Percentiles rank a stretch among this genome's conserved stretches.
Evolutionary conservation across 2,329 filamentous ascomycete species (phyloP).

Genomic region (Mollisiaceae sp.): DNA sequence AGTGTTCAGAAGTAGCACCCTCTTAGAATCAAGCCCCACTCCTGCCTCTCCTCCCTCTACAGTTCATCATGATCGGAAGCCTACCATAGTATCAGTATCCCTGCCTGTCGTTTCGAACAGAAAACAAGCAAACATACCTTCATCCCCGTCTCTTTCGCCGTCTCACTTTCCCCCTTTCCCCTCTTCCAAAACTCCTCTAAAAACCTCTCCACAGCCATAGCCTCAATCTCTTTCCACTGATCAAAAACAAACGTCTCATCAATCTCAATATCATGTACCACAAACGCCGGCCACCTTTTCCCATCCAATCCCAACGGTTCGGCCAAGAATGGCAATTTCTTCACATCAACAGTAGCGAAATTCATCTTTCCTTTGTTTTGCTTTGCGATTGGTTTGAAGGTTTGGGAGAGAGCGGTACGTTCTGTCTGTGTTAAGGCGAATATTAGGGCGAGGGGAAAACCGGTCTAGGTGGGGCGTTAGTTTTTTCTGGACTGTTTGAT

Average conservation of each 20-base stretch:
- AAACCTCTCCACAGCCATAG: background rate
- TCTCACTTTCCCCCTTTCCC: background rate
- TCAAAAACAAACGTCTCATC: conserved; percentile 14
- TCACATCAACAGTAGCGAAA: conserved; percentile 73
- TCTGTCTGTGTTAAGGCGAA: conserved; percentile 70
- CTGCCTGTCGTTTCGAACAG: too few species aligned
- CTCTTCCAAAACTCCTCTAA: background rate
- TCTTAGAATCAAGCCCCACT: too few species aligned
- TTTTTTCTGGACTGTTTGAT: background rate
- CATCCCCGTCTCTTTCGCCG: background rate
- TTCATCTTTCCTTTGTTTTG: conserved; percentile 72
- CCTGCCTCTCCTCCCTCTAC: background rate
- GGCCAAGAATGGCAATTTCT: conserved; percentile 57
- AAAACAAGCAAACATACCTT: background rate
- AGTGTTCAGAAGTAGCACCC: too few species aligned
- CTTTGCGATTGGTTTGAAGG: conserved; percentile 58
- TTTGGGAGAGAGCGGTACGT: conserved; percentile 60
- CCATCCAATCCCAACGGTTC: conserved; percentile 13
- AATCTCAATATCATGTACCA: conserved; percentile 5
- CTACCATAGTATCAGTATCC: background rate
- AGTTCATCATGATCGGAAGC: background rate
- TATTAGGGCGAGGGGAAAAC: conserved; percentile 73
- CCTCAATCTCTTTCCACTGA: background rate
- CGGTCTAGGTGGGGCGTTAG: conserved; percentile 51
- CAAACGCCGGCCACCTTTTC: conserved; percentile 1